Conservation (phyloP, 2,329 filamentous ascomycete genomes). For the Aureobasidium melanogenum region DNA sequence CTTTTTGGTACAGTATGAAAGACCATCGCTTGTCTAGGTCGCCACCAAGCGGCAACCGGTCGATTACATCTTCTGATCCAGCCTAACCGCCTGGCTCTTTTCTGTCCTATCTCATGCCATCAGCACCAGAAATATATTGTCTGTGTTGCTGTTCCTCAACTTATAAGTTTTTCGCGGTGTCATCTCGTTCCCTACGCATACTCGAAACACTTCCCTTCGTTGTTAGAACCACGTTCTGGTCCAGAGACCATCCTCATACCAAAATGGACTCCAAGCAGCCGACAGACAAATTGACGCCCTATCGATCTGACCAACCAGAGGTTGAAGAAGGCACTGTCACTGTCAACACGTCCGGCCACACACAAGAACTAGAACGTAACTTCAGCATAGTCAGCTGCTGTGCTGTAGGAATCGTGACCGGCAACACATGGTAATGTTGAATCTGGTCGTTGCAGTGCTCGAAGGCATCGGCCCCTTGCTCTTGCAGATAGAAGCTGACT, state of each 20-base stretch:
- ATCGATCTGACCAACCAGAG: neutral
- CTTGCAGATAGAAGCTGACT: slow-evolving; percentile 21
- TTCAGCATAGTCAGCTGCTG: slow-evolving; percentile 34
- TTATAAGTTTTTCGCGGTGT: neutral
- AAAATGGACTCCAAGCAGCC: slow-evolving; percentile 2
- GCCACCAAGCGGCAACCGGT: neutral
- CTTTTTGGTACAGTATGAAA: slow-evolving; percentile 1
- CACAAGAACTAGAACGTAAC: slow-evolving; percentile 43
- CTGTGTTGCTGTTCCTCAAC: neutral
- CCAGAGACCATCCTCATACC: neutral
- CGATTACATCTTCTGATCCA: neutral
- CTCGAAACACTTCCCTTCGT: neutral
- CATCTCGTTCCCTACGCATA: neutral
- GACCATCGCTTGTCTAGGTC: neutral
- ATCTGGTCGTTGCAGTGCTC: neutral
- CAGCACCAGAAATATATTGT: neutral
- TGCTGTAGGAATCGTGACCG: slow-evolving; percentile 28
- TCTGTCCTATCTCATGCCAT: neutral
- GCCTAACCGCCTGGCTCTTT: neutral
- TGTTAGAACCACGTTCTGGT: neutral
- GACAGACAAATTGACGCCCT: neutral
- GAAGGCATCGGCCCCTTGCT: slow-evolving; percentile 17
- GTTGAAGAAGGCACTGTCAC: slow-evolving; percentile 8
- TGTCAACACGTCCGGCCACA: slow-evolving; percentile 43
- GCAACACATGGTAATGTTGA: slow-evolving; percentile 2